phyloP scores from a whole-genome alignment of 169 alveolate species.

The Cryptosporidium muris region DNA sequence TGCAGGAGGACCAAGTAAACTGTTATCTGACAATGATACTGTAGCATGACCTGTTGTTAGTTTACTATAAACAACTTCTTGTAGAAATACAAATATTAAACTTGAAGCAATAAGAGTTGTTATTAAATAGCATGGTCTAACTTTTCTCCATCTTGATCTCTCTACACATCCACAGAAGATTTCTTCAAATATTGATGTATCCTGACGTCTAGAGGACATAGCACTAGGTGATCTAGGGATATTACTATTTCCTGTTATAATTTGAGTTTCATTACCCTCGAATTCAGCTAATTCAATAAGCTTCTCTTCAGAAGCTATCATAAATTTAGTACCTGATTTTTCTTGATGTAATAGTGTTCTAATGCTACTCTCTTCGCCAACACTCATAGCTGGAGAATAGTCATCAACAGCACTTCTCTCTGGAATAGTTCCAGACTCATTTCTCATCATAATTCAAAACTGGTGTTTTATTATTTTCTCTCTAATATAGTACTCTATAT shows the following conservation, averaged over 20 bases:
- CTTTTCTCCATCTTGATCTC: neutral
- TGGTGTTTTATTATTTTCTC: too few species aligned
- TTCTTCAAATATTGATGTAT: slow-evolving; percentile 11
- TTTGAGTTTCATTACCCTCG: too few species aligned
- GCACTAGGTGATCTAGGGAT: neutral
- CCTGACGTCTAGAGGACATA: neutral
- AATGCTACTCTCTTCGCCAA: too few species aligned
- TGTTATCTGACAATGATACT: neutral
- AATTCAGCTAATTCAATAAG: too few species aligned
- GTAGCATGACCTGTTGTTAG: slow-evolving; percentile 51
- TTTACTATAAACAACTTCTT: slow-evolving; percentile 50
- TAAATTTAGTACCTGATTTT: too few species aligned
- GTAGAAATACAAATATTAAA: slow-evolving; percentile 58
- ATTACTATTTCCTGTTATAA: neutral
- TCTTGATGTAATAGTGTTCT: too few species aligned
- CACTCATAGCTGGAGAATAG: too few species aligned
- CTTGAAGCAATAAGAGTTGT: slow-evolving; percentile 66
- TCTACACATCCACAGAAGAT: slow-evolving; percentile 52
- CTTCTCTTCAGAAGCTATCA: too few species aligned
- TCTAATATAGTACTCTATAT: neutral
- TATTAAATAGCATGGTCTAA: slow-evolving; percentile 26
- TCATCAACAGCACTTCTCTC: too few species aligned
- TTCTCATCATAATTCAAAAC: too few species aligned
- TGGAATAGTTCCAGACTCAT: too few species aligned
- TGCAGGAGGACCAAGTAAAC: slow-evolving; percentile 64